phyloP scores from a whole-genome alignment of 495 filamentous ascomycete genomes.

The Penicillium dipodomyicola region DNA sequence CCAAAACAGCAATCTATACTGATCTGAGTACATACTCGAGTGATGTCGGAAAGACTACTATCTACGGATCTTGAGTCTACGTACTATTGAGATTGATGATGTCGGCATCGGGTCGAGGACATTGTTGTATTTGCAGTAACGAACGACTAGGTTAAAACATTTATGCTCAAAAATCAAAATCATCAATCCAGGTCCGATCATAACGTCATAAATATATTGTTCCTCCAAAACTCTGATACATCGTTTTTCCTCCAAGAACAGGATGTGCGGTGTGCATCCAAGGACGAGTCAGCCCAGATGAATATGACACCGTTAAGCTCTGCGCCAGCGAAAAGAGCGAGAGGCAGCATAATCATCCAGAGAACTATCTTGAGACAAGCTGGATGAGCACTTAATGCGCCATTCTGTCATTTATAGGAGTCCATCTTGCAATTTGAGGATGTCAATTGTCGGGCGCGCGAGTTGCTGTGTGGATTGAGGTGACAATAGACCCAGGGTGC shows the following conservation, averaged over 20 bases:
- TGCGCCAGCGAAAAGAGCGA: neutral
- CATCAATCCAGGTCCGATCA: slow-evolving; percentile 30
- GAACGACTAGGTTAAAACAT: slow-evolving; percentile 25
- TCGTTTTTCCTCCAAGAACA: slow-evolving; percentile 13
- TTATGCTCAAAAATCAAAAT: slow-evolving; percentile 15
- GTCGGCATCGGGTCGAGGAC: neutral
- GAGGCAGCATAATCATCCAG: neutral
- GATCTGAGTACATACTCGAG: neutral
- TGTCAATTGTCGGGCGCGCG: neutral
- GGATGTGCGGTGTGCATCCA: slow-evolving; percentile 2
- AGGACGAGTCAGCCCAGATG: neutral
- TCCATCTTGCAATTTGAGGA: neutral
- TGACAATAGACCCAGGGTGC: neutral
- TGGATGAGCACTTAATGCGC: neutral
- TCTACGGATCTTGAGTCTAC: neutral
- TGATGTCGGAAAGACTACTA: neutral
- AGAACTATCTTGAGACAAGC: neutral
- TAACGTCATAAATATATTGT: slow-evolving; percentile 39
- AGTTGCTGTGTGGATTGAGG: neutral
- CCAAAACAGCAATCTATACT: slow-evolving; percentile 10
- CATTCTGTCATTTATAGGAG: neutral
- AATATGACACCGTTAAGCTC: neutral
- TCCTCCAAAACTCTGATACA: slow-evolving; percentile 24
- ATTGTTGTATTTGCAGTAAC: slow-evolving; percentile 13
- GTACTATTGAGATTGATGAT: neutral